These are phyloP conservation scores for Phytophthora meadii DNA, from an alignment of 352 stramenopile species.

Conservation along the genomic window DNA sequence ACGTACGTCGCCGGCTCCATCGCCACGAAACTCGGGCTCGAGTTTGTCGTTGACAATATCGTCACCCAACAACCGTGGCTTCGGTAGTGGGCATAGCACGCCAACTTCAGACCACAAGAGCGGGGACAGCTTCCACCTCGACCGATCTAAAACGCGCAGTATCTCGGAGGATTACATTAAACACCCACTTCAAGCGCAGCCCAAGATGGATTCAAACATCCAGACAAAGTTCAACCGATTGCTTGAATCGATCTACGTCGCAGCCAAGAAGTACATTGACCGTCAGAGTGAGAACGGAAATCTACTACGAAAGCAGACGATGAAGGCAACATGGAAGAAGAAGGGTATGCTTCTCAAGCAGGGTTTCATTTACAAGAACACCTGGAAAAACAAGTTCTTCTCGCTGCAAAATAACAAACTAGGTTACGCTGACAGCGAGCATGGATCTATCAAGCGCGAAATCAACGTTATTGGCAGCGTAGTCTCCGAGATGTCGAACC, in stretches of 20 bases:
- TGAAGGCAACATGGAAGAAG: slow-evolving; percentile 91
- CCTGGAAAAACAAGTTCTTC: slow-evolving; percentile 89
- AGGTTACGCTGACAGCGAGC: slow-evolving; percentile 80
- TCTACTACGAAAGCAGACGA: slow-evolving; percentile 66
- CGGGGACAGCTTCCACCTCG: slow-evolving; percentile 59
- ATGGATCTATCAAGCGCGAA: slow-evolving; percentile 86
- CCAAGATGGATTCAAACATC: slow-evolving; percentile 89
- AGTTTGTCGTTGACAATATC: slow-evolving; percentile 78
- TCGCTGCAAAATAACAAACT: slow-evolving; percentile 90
- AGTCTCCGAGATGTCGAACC: slow-evolving; percentile 85
- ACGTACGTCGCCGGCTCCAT: slow-evolving; percentile 64
- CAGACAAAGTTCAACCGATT: slow-evolving; percentile 84
- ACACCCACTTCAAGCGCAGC: slow-evolving; percentile 54
- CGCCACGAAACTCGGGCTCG: slow-evolving; percentile 48
- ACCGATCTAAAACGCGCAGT: slow-evolving; percentile 69
- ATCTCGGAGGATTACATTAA: slow-evolving; percentile 85
- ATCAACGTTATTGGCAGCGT: slow-evolving; percentile 87
- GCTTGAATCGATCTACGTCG: slow-evolving; percentile 87
- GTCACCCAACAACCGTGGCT: slow-evolving; percentile 72
- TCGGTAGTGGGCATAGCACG: slow-evolving; percentile 69
- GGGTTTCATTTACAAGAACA: slow-evolving; percentile 92
- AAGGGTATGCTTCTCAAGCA: slow-evolving; percentile 89
- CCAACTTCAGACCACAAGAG: slow-evolving; percentile 69
- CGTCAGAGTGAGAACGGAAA: slow-evolving; percentile 69
- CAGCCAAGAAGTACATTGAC: slow-evolving; percentile 88